Evolutionary conservation across 345 rosid species (phyloP).

Genomic region (Hibiscus syriacus): DNA sequence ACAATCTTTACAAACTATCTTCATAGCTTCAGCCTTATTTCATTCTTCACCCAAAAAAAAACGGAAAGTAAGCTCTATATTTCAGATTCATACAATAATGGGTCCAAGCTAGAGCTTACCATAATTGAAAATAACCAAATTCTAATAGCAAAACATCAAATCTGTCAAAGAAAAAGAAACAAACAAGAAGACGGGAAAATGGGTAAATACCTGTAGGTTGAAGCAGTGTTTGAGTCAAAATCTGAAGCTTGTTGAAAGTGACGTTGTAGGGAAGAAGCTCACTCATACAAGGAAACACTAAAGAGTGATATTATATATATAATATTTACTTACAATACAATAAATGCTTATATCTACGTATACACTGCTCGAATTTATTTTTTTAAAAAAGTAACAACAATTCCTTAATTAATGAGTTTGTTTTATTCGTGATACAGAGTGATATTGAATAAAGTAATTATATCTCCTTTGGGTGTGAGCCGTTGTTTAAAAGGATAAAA

Average conservation of each 20-base stretch:
- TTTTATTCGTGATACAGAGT: too few relatives aligned
- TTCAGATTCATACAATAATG: neutral
- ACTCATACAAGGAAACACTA: neutral
- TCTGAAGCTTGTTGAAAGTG: neutral
- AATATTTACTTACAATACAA: too few relatives aligned
- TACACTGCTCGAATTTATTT: too few relatives aligned
- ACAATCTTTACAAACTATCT: slow-evolving; percentile 7
- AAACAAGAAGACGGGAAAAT: neutral
- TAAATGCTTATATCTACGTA: too few relatives aligned
- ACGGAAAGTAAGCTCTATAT: neutral
- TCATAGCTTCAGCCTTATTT: slow-evolving; percentile 3
- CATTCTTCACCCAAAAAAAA: slow-evolving; percentile 1
- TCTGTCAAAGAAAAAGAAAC: neutral
- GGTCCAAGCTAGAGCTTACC: neutral
- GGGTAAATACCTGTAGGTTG: slow-evolving; percentile 1
- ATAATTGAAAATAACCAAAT: neutral
- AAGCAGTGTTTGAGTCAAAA: neutral
- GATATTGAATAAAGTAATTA: too few relatives aligned
- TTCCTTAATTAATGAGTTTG: too few relatives aligned
- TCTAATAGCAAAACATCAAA: neutral
- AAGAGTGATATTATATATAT: too few relatives aligned
- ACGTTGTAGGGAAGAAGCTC: neutral
- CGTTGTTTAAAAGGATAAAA: neutral
- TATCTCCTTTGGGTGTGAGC: too few relatives aligned
- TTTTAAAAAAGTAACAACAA: too few relatives aligned